Conservation (phyloP, 768 basidiomycete genomes). For the Phlegmacium glaucopus region DNA sequence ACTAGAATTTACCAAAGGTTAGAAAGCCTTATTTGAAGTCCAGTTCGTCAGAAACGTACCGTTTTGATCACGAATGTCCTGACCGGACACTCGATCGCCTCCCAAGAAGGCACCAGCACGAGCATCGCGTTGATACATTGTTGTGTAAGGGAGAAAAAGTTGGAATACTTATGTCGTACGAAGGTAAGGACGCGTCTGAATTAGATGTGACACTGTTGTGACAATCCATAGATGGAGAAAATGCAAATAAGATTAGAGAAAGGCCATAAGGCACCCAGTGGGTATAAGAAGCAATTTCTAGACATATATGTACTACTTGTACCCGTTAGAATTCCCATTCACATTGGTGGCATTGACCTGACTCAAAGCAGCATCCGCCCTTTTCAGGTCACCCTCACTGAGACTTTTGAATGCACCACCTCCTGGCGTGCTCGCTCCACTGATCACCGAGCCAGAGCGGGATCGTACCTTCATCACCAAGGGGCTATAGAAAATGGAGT, state of each 20-base stretch:
- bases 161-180: not conserved
- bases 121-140: constrained; percentile 90
- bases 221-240: too few relatives aligned
- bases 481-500: constrained; percentile 47
- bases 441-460: constrained; percentile 70
- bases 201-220: too few relatives aligned
- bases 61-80: constrained; percentile 97
- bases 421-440: constrained; percentile 78
- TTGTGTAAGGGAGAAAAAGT: not conserved
- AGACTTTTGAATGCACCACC: constrained; percentile 76
- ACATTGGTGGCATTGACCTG: constrained; percentile 31
- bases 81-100: constrained; percentile 90
- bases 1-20: constrained; percentile 47
- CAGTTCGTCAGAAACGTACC: constrained; percentile 44
- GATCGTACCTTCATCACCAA: constrained; percentile 89
- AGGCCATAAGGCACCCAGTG: too few relatives aligned
- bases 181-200: too few relatives aligned
- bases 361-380: constrained; percentile 86
- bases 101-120: constrained; percentile 90
- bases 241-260: too few relatives aligned
- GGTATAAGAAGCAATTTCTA: too few relatives aligned
- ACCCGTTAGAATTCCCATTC: too few relatives aligned
- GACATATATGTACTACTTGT: too few relatives aligned
- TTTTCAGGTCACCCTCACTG: constrained; percentile 82
- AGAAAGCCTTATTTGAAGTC: not conserved